These are phyloP conservation scores for Vaccinium darrowii DNA, from an alignment of 148 eudicot species.

Conservation along the genomic window DNA sequence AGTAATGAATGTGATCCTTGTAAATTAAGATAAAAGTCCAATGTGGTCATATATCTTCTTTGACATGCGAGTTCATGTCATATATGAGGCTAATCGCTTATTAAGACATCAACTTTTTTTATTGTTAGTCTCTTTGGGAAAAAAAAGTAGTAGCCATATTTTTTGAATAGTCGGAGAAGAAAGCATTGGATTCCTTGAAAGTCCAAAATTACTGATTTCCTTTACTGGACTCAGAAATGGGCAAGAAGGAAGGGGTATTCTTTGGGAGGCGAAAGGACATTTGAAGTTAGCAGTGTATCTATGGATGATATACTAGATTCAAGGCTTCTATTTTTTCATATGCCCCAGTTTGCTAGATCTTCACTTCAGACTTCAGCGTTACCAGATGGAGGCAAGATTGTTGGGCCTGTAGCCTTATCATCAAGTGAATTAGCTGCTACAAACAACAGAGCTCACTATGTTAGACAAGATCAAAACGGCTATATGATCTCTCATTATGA, in stretches of 20 bases:
- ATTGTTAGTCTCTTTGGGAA: too few relatives aligned
- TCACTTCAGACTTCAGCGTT: not conserved
- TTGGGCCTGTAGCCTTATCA: not conserved
- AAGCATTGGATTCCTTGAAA: not conserved
- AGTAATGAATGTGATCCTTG: too few relatives aligned
- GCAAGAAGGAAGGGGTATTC: conserved; percentile 48
- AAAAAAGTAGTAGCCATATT: not conserved
- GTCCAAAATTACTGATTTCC: not conserved
- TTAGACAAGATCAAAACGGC: conserved; percentile 16
- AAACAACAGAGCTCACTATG: conserved; percentile 21
- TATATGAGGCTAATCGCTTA: too few relatives aligned
- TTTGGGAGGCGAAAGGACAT: not conserved
- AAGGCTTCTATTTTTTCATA: not conserved
- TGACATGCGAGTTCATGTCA: too few relatives aligned
- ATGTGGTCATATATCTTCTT: too few relatives aligned
- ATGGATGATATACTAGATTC: not conserved
- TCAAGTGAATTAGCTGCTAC: not conserved
- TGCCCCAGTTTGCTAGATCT: not conserved
- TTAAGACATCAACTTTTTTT: too few relatives aligned
- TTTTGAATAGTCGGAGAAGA: not conserved
- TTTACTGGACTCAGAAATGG: conserved; percentile 41
- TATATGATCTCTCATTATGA: not conserved
- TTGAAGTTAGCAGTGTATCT: not conserved
- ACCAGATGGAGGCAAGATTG: not conserved
- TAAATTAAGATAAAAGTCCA: too few relatives aligned